phyloP scores from a whole-genome alignment of 106 monocot genomes.

The Phalaenopsis aphrodite region DNA sequence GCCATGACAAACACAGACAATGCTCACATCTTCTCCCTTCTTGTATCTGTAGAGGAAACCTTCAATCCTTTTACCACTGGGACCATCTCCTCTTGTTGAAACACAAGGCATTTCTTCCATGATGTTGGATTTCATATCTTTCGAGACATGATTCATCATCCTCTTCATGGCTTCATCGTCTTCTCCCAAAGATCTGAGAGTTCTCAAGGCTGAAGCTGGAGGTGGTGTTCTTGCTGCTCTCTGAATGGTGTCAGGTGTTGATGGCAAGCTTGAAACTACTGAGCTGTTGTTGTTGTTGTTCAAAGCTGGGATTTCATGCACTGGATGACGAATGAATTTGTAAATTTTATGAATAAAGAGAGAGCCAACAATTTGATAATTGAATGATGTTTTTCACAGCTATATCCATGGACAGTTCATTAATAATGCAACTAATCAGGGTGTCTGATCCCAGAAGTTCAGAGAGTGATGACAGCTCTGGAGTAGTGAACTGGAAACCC shows the following conservation, averaged over 20 bases:
- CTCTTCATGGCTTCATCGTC: constrained; percentile 4
- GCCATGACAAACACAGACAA: constrained; percentile 38
- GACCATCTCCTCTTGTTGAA: constrained; percentile 31
- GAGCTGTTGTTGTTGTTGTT: not conserved
- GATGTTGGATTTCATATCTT: constrained; percentile 24
- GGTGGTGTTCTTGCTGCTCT: not conserved
- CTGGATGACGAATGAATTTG: not conserved
- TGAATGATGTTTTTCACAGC: too few relatives aligned
- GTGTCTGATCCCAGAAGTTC: too few relatives aligned
- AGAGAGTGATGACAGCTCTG: too few relatives aligned
- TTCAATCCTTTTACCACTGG: constrained; percentile 31
- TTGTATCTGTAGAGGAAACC: constrained; percentile 39
- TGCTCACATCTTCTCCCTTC: constrained; percentile 39
- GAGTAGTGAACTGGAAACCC: too few relatives aligned
- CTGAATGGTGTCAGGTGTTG: not conserved
- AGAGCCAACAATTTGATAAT: too few relatives aligned
- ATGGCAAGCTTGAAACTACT: not conserved
- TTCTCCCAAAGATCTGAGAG: not conserved
- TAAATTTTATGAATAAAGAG: too few relatives aligned
- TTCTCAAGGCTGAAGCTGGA: not conserved
- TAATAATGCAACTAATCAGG: too few relatives aligned
- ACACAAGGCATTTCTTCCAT: constrained; percentile 42
- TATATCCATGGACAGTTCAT: too few relatives aligned
- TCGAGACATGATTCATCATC: not conserved
- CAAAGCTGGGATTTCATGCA: not conserved